Evolutionary conservation across 78 protist genomes (phyloP), one percentile per base, ranked within the genome.

Genomic region (Bodo saltans): DNA sequence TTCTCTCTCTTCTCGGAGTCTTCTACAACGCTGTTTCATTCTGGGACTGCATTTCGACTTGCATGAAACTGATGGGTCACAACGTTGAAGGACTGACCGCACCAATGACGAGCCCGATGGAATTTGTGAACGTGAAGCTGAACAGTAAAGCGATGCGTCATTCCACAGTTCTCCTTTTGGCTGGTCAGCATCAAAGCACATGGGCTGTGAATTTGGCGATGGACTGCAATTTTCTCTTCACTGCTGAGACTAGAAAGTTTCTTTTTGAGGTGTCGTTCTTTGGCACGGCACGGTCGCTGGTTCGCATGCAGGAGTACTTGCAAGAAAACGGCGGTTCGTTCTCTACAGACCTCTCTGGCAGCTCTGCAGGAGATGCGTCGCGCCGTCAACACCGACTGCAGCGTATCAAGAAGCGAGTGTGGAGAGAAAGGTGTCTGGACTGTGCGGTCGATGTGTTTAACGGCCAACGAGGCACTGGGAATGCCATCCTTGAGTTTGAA

Each of bases 401-500:
- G 27, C 35, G 84, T 8, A 21, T 2, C 68, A 90, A 92, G 85
- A 88, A 89, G 52, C 83, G 87, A 39, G 35, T 92, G 35, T 21
- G 34, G 1, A 76, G 95, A 29, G 76, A 73, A 28, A 32, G 42
- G 60, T 23, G 85, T 3, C 41, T 90, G 42, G 72, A 76, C 47
- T 53, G 76, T 29, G 87, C 93, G n/a, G 3, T 35, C n/a, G n/a
- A n/a, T 35, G 17, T 39, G 69, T 80, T 88, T 60, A 40, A 91
- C 81, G 47, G 72, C 34, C 0, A 34, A 52, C 81, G 72, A 30
- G 89, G 72, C 74, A 0, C 42, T 1, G 8, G 0, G 1, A 3
- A 17, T 29, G 67, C 93, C 30, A 2, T 88, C 23, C 72, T 93
- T 28, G 94, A 90, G 67, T 83, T 91, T 3, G 91, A 92, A 80